Evolutionary conservation across 768 basidiomycete genomes (phyloP).

Genomic region (Termitomyces sp.): DNA sequence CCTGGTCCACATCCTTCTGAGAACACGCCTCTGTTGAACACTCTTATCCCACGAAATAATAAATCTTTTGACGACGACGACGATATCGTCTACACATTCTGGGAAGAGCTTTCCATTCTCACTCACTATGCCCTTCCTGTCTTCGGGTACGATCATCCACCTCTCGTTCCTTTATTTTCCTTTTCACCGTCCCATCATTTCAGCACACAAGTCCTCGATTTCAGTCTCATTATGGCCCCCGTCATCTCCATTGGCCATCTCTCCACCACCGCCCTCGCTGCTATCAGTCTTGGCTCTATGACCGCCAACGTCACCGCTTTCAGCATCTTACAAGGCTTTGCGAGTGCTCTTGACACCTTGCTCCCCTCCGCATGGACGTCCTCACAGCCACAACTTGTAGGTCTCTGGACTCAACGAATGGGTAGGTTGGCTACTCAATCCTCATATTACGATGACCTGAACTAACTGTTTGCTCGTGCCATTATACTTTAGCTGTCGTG

Average conservation of each 20-base stretch:
- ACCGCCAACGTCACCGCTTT: constrained; percentile 73
- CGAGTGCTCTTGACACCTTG: constrained; percentile 87
- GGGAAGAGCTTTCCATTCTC: constrained; percentile 61
- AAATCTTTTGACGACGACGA: constrained; percentile 40
- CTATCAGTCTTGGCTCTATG: constrained; percentile 73
- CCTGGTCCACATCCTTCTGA: constrained; percentile 33
- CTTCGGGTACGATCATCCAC: constrained; percentile 49
- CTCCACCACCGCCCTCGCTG: constrained; percentile 86
- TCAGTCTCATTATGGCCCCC: constrained; percentile 79
- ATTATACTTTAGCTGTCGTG: constrained; percentile 50
- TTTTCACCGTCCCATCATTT: not conserved
- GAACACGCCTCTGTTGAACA: constrained; percentile 57
- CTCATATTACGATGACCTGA: not conserved
- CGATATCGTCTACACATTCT: constrained; percentile 34
- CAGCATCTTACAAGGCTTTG: constrained; percentile 79
- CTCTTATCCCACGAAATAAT: constrained; percentile 55
- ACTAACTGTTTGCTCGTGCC: constrained; percentile 2
- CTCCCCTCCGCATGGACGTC: constrained; percentile 96
- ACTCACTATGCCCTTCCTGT: constrained; percentile 68
- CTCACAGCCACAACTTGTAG: constrained; percentile 76
- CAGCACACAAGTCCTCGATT: constrained; percentile 82
- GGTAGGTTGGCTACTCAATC: constrained; percentile 40
- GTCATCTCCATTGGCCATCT: constrained; percentile 90
- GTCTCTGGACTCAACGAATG: constrained; percentile 91
- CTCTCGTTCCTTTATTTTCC: not conserved